Evolutionary conservation across 75 land plant genomes (phyloP).

Genomic region (Gnetum montanum): DNA sequence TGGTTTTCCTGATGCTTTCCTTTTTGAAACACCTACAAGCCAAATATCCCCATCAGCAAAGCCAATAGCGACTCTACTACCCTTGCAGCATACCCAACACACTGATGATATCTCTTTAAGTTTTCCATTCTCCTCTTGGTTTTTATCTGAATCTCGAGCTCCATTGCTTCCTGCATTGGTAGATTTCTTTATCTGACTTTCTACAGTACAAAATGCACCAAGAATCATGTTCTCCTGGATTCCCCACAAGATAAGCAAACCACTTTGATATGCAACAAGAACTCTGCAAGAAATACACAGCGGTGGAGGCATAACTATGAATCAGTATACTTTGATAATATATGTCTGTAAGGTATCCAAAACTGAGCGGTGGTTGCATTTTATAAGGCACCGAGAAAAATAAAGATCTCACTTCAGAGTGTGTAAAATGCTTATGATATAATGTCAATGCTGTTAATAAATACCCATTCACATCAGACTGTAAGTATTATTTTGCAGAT

Average conservation of each 20-base stretch:
- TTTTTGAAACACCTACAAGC: constrained; percentile 42
- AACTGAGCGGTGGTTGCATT: no score
- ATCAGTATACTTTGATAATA: no score
- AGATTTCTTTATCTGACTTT: constrained; percentile 4
- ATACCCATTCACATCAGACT: no score
- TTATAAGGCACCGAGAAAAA: no score
- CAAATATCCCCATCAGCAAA: constrained; percentile 70
- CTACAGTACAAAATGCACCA: constrained; percentile 30
- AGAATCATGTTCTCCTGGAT: constrained; percentile 51
- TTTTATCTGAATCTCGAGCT: neutral
- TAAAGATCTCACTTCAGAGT: no score
- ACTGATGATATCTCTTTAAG: constrained; percentile 52
- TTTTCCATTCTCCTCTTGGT: constrained; percentile 24
- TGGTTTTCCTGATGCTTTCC: constrained; percentile 11
- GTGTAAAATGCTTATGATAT: no score
- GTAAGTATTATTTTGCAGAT: no score
- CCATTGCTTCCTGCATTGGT: constrained; percentile 7
- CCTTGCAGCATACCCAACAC: constrained; percentile 70
- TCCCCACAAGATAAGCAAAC: constrained; percentile 61
- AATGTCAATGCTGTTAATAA: no score
- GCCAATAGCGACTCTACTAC: constrained; percentile 60
- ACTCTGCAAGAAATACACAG: constrained; percentile 39
- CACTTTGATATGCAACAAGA: constrained; percentile 58
- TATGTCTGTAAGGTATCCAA: no score
- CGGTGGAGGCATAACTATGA: neutral